Percentiles rank a stretch among this genome's conserved stretches.
Evolutionary conservation across 495 filamentous ascomycete genomes (phyloP).

Genomic region (Penicillium chermesinum): DNA sequence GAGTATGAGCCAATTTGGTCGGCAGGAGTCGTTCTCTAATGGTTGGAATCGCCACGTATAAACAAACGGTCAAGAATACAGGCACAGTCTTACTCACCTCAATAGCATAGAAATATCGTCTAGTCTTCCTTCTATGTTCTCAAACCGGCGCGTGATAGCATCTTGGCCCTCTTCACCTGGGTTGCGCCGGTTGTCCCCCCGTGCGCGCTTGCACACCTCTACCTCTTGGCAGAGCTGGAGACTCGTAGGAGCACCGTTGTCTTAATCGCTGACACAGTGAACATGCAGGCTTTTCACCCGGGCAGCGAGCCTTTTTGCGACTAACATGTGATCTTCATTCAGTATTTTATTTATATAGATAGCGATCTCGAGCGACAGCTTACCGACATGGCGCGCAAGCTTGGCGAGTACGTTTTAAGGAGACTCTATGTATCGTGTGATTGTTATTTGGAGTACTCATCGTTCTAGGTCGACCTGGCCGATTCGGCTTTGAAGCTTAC

Average conservation of each 20-base stretch:
- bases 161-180: not conserved
- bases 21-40: not conserved
- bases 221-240: conserved; percentile 6
- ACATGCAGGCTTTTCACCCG: conserved; percentile 35
- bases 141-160: conserved; percentile 8
- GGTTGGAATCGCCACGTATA: not conserved
- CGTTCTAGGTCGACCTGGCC: too few relatives aligned
- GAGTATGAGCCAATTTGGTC: too few relatives aligned
- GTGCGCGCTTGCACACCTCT: not conserved
- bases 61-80: not conserved
- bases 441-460: conserved; percentile 25
- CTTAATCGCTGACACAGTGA: conserved; percentile 33
- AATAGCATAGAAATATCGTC: conserved; percentile 21
- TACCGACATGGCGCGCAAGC: conserved; percentile 39
- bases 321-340: conserved; percentile 7
- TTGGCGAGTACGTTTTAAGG: conserved; percentile 33
- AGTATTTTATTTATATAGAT: not conserved
- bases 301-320: conserved; percentile 39
- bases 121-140: conserved; percentile 22
- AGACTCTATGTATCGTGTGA: conserved; percentile 28
- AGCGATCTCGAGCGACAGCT: not conserved
- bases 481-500: too few relatives aligned
- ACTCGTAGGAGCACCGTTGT: conserved; percentile 29
- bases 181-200: not conserved
- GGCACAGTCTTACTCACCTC: conserved; percentile 4